phyloP scores from a whole-genome alignment of 2,329 filamentous ascomycete species.

The Dothiorella sarmentorum region DNA sequence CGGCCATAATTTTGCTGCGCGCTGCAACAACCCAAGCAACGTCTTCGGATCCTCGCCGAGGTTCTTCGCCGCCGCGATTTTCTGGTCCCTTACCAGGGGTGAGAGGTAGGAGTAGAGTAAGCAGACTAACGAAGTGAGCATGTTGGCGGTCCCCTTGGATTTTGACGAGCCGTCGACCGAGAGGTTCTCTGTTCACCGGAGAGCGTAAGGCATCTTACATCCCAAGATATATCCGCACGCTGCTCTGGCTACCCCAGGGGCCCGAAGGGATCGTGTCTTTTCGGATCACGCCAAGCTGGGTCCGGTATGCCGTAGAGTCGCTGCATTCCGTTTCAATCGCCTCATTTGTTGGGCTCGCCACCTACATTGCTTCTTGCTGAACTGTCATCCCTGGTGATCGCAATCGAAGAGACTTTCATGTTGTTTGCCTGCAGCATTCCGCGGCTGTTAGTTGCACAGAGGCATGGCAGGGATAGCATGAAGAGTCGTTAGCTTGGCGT shows the following conservation, averaged over 20 bases:
- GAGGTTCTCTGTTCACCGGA: neutral
- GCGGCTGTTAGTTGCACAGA: no score
- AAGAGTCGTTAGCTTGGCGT: no score
- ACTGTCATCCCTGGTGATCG: no score
- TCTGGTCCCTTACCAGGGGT: neutral
- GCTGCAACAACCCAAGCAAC: conserved; percentile 3
- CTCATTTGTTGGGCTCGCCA: neutral
- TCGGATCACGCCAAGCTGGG: neutral
- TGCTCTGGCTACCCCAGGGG: no score
- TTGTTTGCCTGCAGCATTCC: neutral
- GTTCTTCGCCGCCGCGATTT: neutral
- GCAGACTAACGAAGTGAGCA: neutral
- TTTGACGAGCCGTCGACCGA: neutral
- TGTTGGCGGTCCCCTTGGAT: neutral
- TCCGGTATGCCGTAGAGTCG: neutral
- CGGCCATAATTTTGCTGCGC: conserved; percentile 8
- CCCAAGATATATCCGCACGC: neutral
- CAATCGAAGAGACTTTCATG: no score
- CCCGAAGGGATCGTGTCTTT: neutral
- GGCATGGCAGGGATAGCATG: no score
- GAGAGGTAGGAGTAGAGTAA: neutral
- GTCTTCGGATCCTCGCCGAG: conserved; percentile 13
- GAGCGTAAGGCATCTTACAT: neutral
- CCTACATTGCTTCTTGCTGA: neutral
- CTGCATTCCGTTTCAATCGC: neutral